Evolutionary conservation across 2,329 filamentous ascomycete species (phyloP).

Genomic region (Fusarium musae): DNA sequence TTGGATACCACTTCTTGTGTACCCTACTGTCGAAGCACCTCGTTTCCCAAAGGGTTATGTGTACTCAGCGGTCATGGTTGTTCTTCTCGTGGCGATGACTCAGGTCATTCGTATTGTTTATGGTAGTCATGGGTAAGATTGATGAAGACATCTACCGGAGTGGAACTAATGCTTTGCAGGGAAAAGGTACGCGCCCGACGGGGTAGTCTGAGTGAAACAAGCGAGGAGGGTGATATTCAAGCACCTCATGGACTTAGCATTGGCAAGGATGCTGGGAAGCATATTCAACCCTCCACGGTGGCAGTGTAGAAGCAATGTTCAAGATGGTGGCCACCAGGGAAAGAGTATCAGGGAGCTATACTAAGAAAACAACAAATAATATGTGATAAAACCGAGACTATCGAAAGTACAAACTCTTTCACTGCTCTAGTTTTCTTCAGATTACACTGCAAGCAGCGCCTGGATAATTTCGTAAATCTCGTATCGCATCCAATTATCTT

Average conservation of each 20-base stretch:
- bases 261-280: background rate
- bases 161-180: background rate
- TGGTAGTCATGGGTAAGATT: background rate
- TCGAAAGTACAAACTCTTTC: background rate
- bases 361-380: accelerated
- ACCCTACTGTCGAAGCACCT: background rate
- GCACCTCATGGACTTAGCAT: background rate
- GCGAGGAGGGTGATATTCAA: background rate
- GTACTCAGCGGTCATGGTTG: background rate
- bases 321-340: too few relatives aligned
- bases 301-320: background rate
- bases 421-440: background rate
- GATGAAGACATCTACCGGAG: accelerated
- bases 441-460: too few relatives aligned
- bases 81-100: background rate
- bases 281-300: background rate
- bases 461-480: background rate
- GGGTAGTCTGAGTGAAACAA: background rate
- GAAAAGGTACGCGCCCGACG: background rate
- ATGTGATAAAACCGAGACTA: too few relatives aligned
- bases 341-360: too few relatives aligned
- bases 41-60: background rate
- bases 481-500: background rate
- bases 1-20: background rate
- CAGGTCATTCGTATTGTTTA: background rate